These are phyloP conservation scores for Orbilia javanica DNA, from an alignment of 2,329 filamentous ascomycete species.

Conservation along the genomic window DNA sequence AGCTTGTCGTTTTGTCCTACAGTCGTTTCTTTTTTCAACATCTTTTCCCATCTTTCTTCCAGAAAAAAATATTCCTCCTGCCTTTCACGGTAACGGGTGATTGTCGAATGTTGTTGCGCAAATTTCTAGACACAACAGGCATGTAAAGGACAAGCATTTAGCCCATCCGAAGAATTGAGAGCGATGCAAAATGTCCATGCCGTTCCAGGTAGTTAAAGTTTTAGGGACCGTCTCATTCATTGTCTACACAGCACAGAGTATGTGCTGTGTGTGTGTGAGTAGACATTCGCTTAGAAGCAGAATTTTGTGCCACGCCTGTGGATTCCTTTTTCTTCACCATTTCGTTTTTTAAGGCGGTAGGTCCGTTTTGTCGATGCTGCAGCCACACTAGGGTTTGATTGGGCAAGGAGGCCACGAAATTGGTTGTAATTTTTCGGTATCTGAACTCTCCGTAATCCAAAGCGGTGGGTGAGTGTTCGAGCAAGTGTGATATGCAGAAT, in stretches of 20 bases:
- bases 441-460: conserved; percentile 13
- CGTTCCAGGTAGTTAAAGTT: not conserved
- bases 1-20: not conserved
- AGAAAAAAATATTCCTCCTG: not conserved
- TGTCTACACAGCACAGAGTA: not conserved
- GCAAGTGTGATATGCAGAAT: not conserved
- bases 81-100: conserved; percentile 13
- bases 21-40: not conserved
- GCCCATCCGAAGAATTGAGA: conserved; percentile 17
- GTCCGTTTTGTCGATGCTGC: not conserved
- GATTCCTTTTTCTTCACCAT: too few relatives aligned
- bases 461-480: conserved; percentile 14
- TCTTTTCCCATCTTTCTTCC: not conserved
- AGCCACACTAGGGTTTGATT: conserved; percentile 28
- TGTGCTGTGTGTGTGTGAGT: not conserved
- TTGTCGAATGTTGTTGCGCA: conserved; percentile 25
- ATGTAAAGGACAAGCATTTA: conserved; percentile 17
- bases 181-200: conserved; percentile 7
- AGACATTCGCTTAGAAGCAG: too few relatives aligned
- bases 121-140: conserved; percentile 27
- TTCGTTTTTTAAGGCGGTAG: conserved; percentile 1
- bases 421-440: conserved; percentile 23
- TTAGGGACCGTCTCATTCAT: not conserved
- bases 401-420: conserved; percentile 24
- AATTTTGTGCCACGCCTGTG: not conserved